Evolutionary conservation across 148 eudicot genomes (phyloP).

Genomic region (Rhododendron williamsianum): DNA sequence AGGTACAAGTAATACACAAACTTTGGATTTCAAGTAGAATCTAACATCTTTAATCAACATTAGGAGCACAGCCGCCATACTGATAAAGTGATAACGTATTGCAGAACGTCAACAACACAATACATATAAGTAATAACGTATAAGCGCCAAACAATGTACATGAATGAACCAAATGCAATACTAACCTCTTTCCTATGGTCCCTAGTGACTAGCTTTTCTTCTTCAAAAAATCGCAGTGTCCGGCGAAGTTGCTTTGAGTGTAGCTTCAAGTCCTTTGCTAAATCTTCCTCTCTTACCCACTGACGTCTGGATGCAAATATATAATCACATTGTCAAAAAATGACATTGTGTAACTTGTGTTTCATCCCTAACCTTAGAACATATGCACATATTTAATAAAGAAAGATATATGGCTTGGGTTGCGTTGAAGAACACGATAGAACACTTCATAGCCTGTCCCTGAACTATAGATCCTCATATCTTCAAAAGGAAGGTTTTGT

Average conservation of each 20-base stretch:
- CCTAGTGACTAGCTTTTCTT: constrained; percentile 85
- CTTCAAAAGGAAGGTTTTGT: neutral
- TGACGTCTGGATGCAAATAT: constrained; percentile 47
- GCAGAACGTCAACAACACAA: neutral
- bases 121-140: neutral
- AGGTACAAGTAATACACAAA: neutral
- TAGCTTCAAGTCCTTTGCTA: constrained; percentile 90
- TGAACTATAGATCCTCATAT: neutral
- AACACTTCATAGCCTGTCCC: neutral
- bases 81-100: neutral
- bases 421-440: neutral
- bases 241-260: constrained; percentile 94
- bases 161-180: constrained; percentile 8
- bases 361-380: neutral
- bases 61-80: neutral
- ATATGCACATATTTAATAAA: neutral
- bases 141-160: neutral
- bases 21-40: constrained; percentile 2
- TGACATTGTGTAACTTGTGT: neutral
- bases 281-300: constrained; percentile 95
- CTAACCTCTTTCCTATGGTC: constrained; percentile 93
- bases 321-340: neutral
- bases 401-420: neutral
- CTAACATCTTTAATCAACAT: neutral
- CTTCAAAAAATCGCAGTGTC: constrained; percentile 89